Conservation (phyloP, 805 yeast genomes). For the Saccharomyces jurei region DNA sequence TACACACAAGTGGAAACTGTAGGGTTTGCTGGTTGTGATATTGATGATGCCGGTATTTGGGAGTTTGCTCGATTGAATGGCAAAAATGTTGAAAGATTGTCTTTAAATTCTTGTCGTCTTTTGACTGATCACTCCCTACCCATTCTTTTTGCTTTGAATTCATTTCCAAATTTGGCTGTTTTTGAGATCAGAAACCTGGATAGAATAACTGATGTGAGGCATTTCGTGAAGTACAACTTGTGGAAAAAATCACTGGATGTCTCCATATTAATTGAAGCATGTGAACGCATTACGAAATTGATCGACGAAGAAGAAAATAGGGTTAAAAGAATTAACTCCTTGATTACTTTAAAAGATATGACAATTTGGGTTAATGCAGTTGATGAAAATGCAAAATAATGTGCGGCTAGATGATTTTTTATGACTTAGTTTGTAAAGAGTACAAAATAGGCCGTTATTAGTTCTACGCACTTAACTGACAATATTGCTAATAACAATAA, state of each 20-base stretch:
- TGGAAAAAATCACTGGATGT: constrained; percentile 39
- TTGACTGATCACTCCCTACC: constrained; percentile 56
- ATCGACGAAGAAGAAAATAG: constrained; percentile 53
- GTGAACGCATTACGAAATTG: constrained; percentile 56
- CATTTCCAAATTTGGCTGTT: constrained; percentile 55
- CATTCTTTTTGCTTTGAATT: constrained; percentile 35
- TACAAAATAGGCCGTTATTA: neutral
- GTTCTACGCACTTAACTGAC: neutral
- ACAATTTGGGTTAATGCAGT: constrained; percentile 50
- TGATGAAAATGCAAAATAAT: constrained; percentile 28
- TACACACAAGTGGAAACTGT: constrained; percentile 57
- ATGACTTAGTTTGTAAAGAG: neutral
- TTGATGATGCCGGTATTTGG: constrained; percentile 75
- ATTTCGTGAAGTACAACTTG: constrained; percentile 61
- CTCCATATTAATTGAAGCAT: constrained; percentile 64
- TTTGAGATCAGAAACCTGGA: constrained; percentile 67
- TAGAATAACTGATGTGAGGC: constrained; percentile 48
- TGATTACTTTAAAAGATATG: constrained; percentile 53
- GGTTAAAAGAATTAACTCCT: constrained; percentile 49
- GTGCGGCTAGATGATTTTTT: neutral
- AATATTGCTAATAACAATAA: no score
- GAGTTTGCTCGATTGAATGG: constrained; percentile 56
- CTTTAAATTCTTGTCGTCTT: constrained; percentile 62
- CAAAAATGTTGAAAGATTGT: constrained; percentile 49
- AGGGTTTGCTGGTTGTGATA: constrained; percentile 82